These are phyloP conservation scores for Phanerochaete sordida DNA, from an alignment of 768 basidiomycete genomes.

Conservation along the genomic window DNA sequence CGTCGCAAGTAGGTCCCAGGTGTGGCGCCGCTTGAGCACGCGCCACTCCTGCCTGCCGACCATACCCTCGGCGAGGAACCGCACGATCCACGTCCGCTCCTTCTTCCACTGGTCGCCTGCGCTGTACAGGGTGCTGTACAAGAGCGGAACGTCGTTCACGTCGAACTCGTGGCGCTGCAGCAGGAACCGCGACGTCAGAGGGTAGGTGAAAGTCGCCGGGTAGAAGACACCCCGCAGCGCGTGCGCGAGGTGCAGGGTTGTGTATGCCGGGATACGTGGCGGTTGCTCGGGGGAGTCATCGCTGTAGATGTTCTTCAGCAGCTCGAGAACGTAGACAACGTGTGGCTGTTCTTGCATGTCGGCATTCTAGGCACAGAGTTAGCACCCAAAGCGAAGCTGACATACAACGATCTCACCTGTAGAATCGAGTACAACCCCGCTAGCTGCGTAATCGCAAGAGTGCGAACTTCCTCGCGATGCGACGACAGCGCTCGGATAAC, in stretches of 20 bases:
- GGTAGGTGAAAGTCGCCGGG: conserved; percentile 86
- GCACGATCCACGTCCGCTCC: conserved; percentile 87
- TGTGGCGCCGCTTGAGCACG: conserved; percentile 74
- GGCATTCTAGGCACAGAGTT: conserved; percentile 32
- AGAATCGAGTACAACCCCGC: conserved; percentile 57
- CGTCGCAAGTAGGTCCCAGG: conserved; percentile 85
- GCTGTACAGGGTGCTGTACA: conserved; percentile 87
- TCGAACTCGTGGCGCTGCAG: conserved; percentile 87
- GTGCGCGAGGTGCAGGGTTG: conserved; percentile 80
- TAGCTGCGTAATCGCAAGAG: conserved; percentile 58
- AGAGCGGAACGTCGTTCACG: conserved; percentile 79
- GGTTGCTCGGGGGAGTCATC: conserved; percentile 32
- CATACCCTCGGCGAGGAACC: conserved; percentile 81
- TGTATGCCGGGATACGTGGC: conserved; percentile 68
- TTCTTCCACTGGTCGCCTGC: conserved; percentile 73
- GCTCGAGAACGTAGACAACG: conserved; percentile 63
- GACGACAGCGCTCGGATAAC: conserved; percentile 72
- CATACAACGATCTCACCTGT: conserved; percentile 44
- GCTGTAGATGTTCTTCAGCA: conserved; percentile 58
- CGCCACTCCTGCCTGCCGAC: conserved; percentile 75
- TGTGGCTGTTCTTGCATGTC: conserved; percentile 80
- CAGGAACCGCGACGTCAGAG: conserved; percentile 81
- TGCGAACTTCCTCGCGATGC: conserved; percentile 55
- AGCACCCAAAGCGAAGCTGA: neutral
- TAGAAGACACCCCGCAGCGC: conserved; percentile 80